Evolutionary conservation across 2,329 filamentous ascomycete genomes (phyloP).

Genomic region (Chaetomium sp.): DNA sequence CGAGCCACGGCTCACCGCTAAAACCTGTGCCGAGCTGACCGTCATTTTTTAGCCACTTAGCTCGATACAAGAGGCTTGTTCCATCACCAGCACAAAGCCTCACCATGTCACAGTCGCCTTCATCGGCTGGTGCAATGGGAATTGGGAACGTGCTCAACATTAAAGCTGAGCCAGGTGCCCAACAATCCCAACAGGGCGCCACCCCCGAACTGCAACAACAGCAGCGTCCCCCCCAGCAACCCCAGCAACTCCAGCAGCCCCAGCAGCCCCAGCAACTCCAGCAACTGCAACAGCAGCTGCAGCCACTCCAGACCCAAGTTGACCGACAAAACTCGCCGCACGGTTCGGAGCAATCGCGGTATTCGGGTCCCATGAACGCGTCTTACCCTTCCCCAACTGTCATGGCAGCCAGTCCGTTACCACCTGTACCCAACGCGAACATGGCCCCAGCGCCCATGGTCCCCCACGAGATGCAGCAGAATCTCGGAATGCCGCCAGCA

Average conservation of each 20-base stretch:
- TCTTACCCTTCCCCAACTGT: slow-evolving; percentile 57
- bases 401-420: slow-evolving; percentile 50
- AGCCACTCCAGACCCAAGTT: slow-evolving; percentile 38
- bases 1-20: slow-evolving; percentile 30
- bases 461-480: slow-evolving; percentile 46
- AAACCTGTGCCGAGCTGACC: slow-evolving; percentile 23
- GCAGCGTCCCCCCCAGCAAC: slow-evolving; percentile 19
- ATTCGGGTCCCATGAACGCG: slow-evolving; percentile 51
- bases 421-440: slow-evolving; percentile 41
- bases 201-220: slow-evolving; percentile 36
- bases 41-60: slow-evolving; percentile 17
- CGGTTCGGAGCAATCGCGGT: slow-evolving; percentile 61
- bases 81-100: not conserved
- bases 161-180: slow-evolving; percentile 43
- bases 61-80: not conserved
- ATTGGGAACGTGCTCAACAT: slow-evolving; percentile 57
- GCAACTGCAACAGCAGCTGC: slow-evolving; percentile 32
- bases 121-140: slow-evolving; percentile 54
- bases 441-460: slow-evolving; percentile 48
- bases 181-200: slow-evolving; percentile 23
- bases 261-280: slow-evolving; percentile 18
- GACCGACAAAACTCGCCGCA: slow-evolving; percentile 61
- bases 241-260: slow-evolving; percentile 34
- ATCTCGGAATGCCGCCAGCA: slow-evolving; percentile 38
- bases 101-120: slow-evolving; percentile 43